phyloP scores from a whole-genome alignment of 1,284 basidiomycete genomes.

The Cryptococcus maquisensis region DNA sequence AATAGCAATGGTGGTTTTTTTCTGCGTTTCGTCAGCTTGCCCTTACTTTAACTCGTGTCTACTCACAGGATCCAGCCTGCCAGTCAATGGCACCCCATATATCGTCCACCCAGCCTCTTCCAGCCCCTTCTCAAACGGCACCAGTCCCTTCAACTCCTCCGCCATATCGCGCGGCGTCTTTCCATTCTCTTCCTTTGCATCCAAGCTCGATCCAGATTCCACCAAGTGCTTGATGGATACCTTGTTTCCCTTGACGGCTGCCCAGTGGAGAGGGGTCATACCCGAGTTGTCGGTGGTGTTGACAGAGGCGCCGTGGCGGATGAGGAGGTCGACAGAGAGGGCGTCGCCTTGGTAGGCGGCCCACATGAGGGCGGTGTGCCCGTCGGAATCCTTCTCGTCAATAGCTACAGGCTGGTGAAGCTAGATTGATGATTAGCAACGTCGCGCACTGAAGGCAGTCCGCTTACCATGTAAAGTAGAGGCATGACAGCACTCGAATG shows the following conservation, averaged over 20 bases:
- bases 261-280: conserved; percentile 93
- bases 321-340: conserved; percentile 82
- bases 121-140: conserved; percentile 80
- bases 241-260: conserved; percentile 91
- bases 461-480: conserved; percentile 67
- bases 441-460: not conserved
- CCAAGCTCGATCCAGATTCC: conserved; percentile 77
- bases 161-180: conserved; percentile 95
- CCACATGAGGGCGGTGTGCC: conserved; percentile 98
- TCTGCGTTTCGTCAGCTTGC: conserved; percentile 49
- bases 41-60: not conserved
- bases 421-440: conserved; percentile 9
- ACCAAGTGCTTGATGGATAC: conserved; percentile 76
- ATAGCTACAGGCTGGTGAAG: conserved; percentile 85
- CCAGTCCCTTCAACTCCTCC: conserved; percentile 80
- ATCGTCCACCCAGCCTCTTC: conserved; percentile 61
- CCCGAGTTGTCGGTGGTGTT: conserved; percentile 73
- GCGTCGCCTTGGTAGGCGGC: conserved; percentile 97
- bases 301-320: conserved; percentile 80
- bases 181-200: conserved; percentile 74
- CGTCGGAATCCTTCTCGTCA: conserved; percentile 82
- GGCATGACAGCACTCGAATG: conserved; percentile 95
- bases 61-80: conserved; percentile 66
- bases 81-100: conserved; percentile 65
- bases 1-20: conserved; percentile 75